A percentile compares a stretch with the other conserved stretches of the same genome.
phyloP scores from a whole-genome alignment of 768 basidiomycete species.

The Collybia sp. region DNA sequence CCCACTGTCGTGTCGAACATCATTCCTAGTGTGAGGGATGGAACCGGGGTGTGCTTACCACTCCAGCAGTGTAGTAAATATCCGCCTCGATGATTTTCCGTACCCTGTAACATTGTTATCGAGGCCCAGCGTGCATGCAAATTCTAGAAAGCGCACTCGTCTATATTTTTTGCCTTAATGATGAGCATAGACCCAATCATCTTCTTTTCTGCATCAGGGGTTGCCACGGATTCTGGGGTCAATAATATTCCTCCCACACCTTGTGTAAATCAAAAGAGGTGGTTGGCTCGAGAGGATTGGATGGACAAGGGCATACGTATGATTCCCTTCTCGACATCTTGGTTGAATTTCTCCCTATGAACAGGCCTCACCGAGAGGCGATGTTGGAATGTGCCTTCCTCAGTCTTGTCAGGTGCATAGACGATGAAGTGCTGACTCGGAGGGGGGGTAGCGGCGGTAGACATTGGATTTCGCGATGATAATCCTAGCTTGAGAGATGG shows the following conservation, averaged over 20 bases:
- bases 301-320: constrained; percentile 39
- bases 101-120: neutral
- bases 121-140: neutral
- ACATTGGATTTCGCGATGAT: too few relatives aligned
- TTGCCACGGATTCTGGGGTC: neutral
- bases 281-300: neutral
- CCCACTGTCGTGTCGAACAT: neutral
- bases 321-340: constrained; percentile 34
- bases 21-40: neutral
- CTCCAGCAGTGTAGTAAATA: neutral
- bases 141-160: neutral
- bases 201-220: neutral
- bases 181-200: neutral
- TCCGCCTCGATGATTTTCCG: neutral
- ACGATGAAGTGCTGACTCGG: constrained; percentile 46
- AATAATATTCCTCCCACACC: neutral
- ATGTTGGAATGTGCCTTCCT: constrained; percentile 50
- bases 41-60: neutral
- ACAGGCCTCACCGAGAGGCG: constrained; percentile 49
- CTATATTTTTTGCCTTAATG: neutral
- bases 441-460: too few relatives aligned
- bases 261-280: too few relatives aligned
- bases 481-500: too few relatives aligned
- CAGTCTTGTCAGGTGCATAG: constrained; percentile 64
- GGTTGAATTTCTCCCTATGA: constrained; percentile 46